phyloP scores from a whole-genome alignment of 75 land plant genomes.

The Sequoia sempervirens region DNA sequence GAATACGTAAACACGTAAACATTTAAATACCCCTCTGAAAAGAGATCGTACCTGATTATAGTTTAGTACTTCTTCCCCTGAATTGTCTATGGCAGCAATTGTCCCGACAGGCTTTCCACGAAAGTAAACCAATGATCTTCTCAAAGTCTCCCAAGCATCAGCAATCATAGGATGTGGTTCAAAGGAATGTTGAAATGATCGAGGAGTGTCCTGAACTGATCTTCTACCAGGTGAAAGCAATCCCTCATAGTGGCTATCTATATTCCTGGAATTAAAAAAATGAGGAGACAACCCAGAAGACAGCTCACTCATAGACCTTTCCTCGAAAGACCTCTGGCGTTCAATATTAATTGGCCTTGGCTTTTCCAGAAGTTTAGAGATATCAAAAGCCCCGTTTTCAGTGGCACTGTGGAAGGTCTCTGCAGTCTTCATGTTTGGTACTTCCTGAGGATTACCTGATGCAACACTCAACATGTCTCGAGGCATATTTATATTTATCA shows the following conservation, averaged over 20 bases:
- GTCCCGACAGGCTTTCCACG: constrained; percentile 76
- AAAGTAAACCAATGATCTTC: constrained; percentile 53
- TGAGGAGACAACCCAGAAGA: constrained; percentile 26
- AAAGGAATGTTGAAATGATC: constrained; percentile 18
- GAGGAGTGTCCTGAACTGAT: constrained; percentile 14
- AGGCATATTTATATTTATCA: not conserved
- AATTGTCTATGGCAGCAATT: constrained; percentile 66
- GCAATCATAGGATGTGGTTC: constrained; percentile 53
- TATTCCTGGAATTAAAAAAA: constrained; percentile 16
- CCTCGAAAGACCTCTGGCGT: constrained; percentile 59
- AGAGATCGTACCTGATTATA: constrained; percentile 61
- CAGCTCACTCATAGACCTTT: constrained; percentile 43
- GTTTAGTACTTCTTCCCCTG: constrained; percentile 56
- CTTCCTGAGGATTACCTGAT: not conserved
- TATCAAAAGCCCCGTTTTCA: constrained; percentile 25
- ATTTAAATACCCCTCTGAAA: not conserved
- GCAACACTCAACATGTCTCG: constrained; percentile 7
- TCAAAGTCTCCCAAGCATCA: constrained; percentile 71
- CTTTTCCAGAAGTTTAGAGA: constrained; percentile 48
- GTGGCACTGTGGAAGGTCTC: not conserved
- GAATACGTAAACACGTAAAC: not conserved
- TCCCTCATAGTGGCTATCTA: constrained; percentile 16
- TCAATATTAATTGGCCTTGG: constrained; percentile 35
- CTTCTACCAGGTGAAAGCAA: constrained; percentile 16
- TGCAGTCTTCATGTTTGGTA: not conserved